Evolutionary conservation across 352 stramenopile species (phyloP), one percentile per base, ranked within the genome.

Genomic region (Phytophthora quininea): DNA sequence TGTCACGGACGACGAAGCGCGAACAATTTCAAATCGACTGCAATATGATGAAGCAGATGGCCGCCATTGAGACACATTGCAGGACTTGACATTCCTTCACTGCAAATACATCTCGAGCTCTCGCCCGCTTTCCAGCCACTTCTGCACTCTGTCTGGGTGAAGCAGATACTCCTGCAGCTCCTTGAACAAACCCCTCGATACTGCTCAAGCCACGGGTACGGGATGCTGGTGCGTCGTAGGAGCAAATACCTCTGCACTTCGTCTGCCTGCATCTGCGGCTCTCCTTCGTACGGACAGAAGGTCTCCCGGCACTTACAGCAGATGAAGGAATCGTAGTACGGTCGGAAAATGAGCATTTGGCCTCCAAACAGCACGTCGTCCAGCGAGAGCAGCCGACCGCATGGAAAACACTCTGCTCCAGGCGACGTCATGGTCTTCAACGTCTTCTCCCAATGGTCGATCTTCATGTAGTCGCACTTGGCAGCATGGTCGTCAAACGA

Each of bases 91-190:
- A 40, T 40, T 10, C 10, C 35, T 40, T 5, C 35, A 40, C 10
- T 40, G 10, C 35, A 40, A 9, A 5, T 72, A 72, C 29, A 38
- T 10, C 46, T 72, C 64, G 46, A 72, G 64, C 43, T 68, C 46
- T 54, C 40, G 58, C 37, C 64, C 64, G 47, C 46, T 72, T 12
- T 59, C 37, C 47, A 72, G 45, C 64, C 64, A 68, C 27, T 68
- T 68, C 2, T 59, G 51, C 45, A 72, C 64, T 32, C 52, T 58
- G 30, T 47, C 32, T 3, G 64, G 64, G 48, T 72, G 58, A 19
- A 64, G 64, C 10, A 72, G 64, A 51, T 60, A 72, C 33, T 72
- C 58, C 27, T 72, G 64, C 10, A 72, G 52, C 15, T 71, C 64
- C 29, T 31, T 54, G 52, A 72, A 72, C 33, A 72, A 32, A 9